These are phyloP conservation scores for Steccherinum ochraceum DNA, from an alignment of 768 basidiomycete genomes.

Conservation along the genomic window DNA sequence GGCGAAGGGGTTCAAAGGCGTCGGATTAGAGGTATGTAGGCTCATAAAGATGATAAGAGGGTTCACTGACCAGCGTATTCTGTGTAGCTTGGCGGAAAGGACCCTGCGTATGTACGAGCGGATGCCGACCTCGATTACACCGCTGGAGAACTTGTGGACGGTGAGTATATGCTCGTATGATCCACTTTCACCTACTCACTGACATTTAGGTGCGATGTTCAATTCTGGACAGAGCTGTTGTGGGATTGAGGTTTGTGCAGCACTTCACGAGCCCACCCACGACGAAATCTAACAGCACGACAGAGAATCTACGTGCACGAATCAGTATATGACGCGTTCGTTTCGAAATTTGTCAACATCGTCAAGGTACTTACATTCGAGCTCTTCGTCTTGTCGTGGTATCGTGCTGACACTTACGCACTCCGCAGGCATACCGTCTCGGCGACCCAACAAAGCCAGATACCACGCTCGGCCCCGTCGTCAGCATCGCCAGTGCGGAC, in stretches of 20 bases:
- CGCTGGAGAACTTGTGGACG: constrained; percentile 84
- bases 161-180: constrained; percentile 30
- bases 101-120: constrained; percentile 89
- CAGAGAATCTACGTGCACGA: constrained; percentile 94
- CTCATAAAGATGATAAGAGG: neutral
- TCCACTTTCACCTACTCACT: constrained; percentile 1
- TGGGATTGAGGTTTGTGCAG: constrained; percentile 72
- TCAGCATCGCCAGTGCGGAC: constrained; percentile 80
- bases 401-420: neutral
- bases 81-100: constrained; percentile 87
- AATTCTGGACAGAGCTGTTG: constrained; percentile 99
- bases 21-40: constrained; percentile 65
- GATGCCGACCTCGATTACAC: constrained; percentile 86
- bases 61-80: constrained; percentile 4
- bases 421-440: constrained; percentile 64
- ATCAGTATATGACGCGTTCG: constrained; percentile 72
- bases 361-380: constrained; percentile 53
- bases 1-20: constrained; percentile 74
- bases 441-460: constrained; percentile 75
- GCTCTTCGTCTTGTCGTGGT: neutral
- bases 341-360: constrained; percentile 62
- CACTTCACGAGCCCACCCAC: too few relatives aligned
- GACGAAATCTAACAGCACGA: too few relatives aligned
- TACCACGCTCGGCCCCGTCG: constrained; percentile 88
- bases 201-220: constrained; percentile 72